phyloP scores from a whole-genome alignment of 768 basidiomycete genomes.

The Panus rudis region DNA sequence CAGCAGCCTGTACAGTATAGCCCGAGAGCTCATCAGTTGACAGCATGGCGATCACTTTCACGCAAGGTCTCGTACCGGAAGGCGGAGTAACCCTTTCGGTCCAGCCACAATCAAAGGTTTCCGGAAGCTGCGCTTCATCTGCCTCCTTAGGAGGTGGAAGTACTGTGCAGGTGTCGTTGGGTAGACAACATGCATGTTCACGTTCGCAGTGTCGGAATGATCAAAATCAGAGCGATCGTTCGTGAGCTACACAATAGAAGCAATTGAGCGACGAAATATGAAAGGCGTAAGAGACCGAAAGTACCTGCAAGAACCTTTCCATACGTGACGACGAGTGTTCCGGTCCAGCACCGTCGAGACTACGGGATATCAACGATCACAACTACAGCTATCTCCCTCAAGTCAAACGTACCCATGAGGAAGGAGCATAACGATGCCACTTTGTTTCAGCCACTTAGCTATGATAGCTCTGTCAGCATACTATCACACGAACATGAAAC shows the following conservation, averaged over 20 bases:
- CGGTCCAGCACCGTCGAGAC: constrained; percentile 83
- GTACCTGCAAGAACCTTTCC: constrained; percentile 85
- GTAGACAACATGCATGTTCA: constrained; percentile 82
- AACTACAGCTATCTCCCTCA: too few species aligned
- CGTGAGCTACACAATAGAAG: constrained; percentile 48
- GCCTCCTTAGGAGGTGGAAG: constrained; percentile 87
- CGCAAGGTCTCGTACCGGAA: constrained; percentile 48
- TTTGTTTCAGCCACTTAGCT: constrained; percentile 95
- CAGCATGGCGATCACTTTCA: neutral
- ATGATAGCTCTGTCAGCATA: constrained; percentile 2
- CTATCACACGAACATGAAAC: neutral
- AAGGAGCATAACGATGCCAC: constrained; percentile 76
- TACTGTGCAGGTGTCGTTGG: constrained; percentile 89
- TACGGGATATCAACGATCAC: constrained; percentile 3
- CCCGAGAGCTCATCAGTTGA: neutral
- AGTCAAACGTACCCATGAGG: constrained; percentile 58
- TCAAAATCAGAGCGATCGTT: constrained; percentile 52
- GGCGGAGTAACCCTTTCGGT: constrained; percentile 76
- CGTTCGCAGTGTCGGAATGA: constrained; percentile 35
- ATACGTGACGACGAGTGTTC: constrained; percentile 88
- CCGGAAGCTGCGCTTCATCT: constrained; percentile 77
- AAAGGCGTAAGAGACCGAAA: neutral
- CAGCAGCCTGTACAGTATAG: constrained; percentile 49
- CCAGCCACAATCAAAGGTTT: constrained; percentile 82
- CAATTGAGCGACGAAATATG: constrained; percentile 1